phyloP scores from a whole-genome alignment of 225 moss, liverwort and hornwort species.

The Climacium dendroides region DNA sequence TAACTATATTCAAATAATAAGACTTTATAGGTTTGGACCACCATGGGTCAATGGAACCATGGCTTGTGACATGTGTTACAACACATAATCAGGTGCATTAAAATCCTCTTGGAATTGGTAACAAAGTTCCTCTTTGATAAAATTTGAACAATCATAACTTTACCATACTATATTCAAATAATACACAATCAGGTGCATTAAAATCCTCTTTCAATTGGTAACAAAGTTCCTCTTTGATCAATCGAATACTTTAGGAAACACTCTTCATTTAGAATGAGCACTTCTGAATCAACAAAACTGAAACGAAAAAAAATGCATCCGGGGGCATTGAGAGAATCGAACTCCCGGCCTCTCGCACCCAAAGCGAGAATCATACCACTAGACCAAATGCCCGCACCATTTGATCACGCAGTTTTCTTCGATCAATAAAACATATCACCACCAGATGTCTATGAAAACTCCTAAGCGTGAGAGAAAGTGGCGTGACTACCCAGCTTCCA shows the following conservation, averaged over 20 bases:
- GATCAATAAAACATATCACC: background rate
- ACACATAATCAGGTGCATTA: background rate
- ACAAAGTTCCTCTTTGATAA: background rate
- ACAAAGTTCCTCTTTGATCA: background rate
- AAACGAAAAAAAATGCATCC: background rate
- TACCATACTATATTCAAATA: background rate
- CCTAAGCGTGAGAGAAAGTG: background rate
- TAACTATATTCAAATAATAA: background rate
- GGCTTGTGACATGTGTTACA: too few relatives aligned
- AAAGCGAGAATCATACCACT: slow-evolving; percentile 6
- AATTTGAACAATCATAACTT: background rate
- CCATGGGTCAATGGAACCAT: too few relatives aligned
- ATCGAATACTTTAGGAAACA: background rate
- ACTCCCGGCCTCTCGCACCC: slow-evolving; percentile 5
- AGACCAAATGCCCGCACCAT: background rate
- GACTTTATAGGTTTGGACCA: too few relatives aligned
- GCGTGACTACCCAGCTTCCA: too few relatives aligned
- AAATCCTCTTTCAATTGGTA: background rate
- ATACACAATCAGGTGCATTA: background rate
- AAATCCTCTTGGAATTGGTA: background rate
- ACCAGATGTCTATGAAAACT: background rate
- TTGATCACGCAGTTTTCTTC: rapidly evolving
- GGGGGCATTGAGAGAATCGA: slow-evolving; percentile 9
- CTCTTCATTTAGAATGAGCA: background rate
- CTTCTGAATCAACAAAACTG: background rate